Evolutionary conservation across 139 green algal species (phyloP), one percentile per base, ranked within the genome.

Genomic region (Chlamydomonas sp.): DNA sequence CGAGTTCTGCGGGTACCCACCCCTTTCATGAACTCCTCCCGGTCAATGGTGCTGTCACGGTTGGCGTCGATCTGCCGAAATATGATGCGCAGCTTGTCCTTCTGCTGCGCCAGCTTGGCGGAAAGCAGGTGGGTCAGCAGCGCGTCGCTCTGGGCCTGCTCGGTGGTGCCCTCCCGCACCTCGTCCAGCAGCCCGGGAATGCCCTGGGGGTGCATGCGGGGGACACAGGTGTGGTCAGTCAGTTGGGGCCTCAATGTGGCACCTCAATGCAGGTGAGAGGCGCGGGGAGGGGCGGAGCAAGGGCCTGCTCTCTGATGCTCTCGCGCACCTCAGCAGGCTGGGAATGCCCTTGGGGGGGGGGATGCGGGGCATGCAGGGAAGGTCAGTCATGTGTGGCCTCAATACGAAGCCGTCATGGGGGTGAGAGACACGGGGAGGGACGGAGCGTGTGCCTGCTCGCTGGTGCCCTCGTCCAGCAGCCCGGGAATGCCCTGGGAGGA

Each of bases 51-150:
- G 57, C 64, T 79, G 79, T 90, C 74, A 74, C 80, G 80, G 87
- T 87, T 59, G 16, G 80, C 63, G 74, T 90, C 87, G 4, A 49
- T 16, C 4, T 58, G 49, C 5, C 80, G 80, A 74, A 90, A 90
- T 63, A 87, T 63, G 59, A 68, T 15, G n/a, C 80, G 80, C 87
- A 90, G 63, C 80, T 85, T 85, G 74, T 90, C 74, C 0, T 61
- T 64, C 58, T 31, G 79, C 31, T 87, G 76, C 59, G 18, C 63
- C 3, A 90, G 68, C 68, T 85, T 84, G 77, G 57, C 18, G 57
- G 60, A 49, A n/a, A 89, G n/a, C 1, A 89, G 78, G 18, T 12
- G 18, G 20, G 79, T 68, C 68, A 89, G 78, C 69, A 81, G 78
- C 16, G 60, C 59, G 78, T 89, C 85, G 49, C 63, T 77, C n/a